These are phyloP conservation scores for Xylaria venustula DNA, from an alignment of 495 filamentous ascomycete genomes.

Conservation along the genomic window DNA sequence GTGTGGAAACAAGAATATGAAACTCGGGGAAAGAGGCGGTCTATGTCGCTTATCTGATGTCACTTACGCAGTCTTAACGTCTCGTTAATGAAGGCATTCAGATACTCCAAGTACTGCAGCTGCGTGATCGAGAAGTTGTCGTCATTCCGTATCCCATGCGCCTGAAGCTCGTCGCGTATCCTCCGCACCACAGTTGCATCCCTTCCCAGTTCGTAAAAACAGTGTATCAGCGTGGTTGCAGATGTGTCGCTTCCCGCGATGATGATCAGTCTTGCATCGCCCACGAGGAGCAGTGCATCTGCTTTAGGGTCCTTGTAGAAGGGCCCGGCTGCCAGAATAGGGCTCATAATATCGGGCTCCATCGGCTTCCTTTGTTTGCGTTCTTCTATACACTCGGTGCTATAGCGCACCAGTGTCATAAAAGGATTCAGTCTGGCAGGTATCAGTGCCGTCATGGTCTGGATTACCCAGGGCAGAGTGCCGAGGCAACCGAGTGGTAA, in stretches of 20 bases:
- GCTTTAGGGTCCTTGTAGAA: slow-evolving; percentile 31
- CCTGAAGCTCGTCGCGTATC: slow-evolving; percentile 42
- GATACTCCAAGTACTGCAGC: slow-evolving; percentile 5
- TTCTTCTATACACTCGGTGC: slow-evolving; percentile 30
- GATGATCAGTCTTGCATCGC: slow-evolving; percentile 40
- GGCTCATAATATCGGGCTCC: slow-evolving; percentile 36
- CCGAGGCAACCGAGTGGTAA: slow-evolving; percentile 12
- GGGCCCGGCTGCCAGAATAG: slow-evolving; percentile 36
- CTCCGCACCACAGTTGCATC: slow-evolving; percentile 34
- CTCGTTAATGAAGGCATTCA: slow-evolving; percentile 20
- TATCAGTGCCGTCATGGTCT: slow-evolving; percentile 7
- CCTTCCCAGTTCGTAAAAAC: slow-evolving; percentile 51
- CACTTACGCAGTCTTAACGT: slow-evolving; percentile 19
- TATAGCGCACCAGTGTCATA: slow-evolving; percentile 11
- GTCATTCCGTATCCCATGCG: slow-evolving; percentile 18
- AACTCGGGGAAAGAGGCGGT: slow-evolving; percentile 27
- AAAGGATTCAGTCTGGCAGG: slow-evolving; percentile 9
- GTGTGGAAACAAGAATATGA: no score
- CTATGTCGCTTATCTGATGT: slow-evolving; percentile 19
- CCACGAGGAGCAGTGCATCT: slow-evolving; percentile 31
- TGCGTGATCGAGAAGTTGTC: slow-evolving; percentile 15
- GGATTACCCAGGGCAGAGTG: slow-evolving; percentile 10
- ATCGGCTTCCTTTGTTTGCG: slow-evolving; percentile 34
- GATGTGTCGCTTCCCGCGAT: slow-evolving; percentile 55
- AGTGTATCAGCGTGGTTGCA: slow-evolving; percentile 43